phyloP scores from a whole-genome alignment of 1,139 yeast genomes.

The Tardiomyces digboiensis region DNA sequence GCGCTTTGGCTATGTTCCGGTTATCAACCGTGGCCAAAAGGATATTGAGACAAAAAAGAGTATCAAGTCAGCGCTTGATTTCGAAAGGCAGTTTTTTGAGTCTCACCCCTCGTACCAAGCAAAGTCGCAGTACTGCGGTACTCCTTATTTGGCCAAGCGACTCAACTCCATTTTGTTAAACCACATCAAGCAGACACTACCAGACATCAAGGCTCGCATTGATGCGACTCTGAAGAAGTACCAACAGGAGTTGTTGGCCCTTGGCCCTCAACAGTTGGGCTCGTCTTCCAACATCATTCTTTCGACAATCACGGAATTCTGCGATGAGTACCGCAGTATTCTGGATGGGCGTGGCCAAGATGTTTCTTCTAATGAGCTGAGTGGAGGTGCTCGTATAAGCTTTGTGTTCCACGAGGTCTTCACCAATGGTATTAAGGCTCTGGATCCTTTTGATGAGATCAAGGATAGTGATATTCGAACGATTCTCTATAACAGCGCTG shows the following conservation, averaged over 20 bases:
- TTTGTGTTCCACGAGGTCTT: conserved; percentile 96
- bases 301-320: conserved; percentile 83
- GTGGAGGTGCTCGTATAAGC: conserved; percentile 97
- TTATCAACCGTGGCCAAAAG: conserved; percentile 94
- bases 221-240: conserved; percentile 84
- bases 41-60: conserved; percentile 85
- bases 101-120: conserved; percentile 91
- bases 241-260: conserved; percentile 59
- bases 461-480: conserved; percentile 96
- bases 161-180: conserved; percentile 80
- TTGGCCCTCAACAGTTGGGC: conserved; percentile 73
- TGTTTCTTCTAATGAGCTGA: conserved; percentile 76
- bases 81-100: conserved; percentile 74
- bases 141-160: conserved; percentile 91
- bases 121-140: conserved; percentile 89
- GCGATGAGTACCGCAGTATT: conserved; percentile 87
- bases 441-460: conserved; percentile 96
- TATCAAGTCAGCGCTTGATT: conserved; percentile 77
- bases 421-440: conserved; percentile 83
- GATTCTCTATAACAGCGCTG: conserved; percentile 90
- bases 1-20: conserved; percentile 95
- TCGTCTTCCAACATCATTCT: conserved; percentile 86
- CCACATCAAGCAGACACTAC: conserved; percentile 89
- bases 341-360: conserved; percentile 93
- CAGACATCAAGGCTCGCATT: conserved; percentile 88